phyloP scores from a whole-genome alignment of 2,329 filamentous ascomycete genomes.

The Neofusicoccum umdonicola region DNA sequence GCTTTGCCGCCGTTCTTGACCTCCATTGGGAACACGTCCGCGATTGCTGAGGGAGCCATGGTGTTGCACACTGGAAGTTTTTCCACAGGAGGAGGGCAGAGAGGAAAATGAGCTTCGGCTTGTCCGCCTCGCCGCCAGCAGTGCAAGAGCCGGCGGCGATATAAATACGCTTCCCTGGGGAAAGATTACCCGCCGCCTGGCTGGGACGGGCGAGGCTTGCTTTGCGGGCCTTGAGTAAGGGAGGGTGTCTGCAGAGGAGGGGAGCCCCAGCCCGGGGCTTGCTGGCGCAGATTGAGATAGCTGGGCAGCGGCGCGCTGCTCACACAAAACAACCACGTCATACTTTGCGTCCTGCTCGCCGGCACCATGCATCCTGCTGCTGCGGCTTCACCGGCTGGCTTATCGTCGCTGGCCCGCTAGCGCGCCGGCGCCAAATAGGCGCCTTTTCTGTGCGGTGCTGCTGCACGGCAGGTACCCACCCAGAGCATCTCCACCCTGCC shows the following conservation, averaged over 20 bases:
- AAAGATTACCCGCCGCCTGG: background rate
- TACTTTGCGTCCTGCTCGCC: background rate
- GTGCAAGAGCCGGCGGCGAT: background rate
- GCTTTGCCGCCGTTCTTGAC: constrained; percentile 38
- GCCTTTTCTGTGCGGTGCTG: background rate
- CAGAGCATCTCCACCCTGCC: background rate
- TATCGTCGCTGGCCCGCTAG: background rate
- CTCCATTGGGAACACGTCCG: constrained; percentile 40
- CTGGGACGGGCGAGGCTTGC: background rate
- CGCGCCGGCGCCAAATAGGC: background rate
- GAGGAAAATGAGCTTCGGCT: background rate
- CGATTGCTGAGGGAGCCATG: constrained; percentile 41
- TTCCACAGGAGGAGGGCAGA: background rate
- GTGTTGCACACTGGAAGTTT: background rate
- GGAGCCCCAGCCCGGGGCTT: too few species aligned
- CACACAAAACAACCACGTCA: constrained; percentile 10
- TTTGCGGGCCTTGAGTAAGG: background rate
- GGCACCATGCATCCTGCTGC: background rate
- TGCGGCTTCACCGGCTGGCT: constrained; percentile 6
- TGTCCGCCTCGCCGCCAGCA: background rate
- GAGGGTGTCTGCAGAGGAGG: background rate
- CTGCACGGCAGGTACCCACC: background rate
- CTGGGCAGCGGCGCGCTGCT: background rate
- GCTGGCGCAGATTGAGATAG: background rate
- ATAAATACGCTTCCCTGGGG: background rate